Evolutionary conservation across 2,329 filamentous ascomycete species (phyloP).

Genomic region (Arthrobotrys sphaeroides): DNA sequence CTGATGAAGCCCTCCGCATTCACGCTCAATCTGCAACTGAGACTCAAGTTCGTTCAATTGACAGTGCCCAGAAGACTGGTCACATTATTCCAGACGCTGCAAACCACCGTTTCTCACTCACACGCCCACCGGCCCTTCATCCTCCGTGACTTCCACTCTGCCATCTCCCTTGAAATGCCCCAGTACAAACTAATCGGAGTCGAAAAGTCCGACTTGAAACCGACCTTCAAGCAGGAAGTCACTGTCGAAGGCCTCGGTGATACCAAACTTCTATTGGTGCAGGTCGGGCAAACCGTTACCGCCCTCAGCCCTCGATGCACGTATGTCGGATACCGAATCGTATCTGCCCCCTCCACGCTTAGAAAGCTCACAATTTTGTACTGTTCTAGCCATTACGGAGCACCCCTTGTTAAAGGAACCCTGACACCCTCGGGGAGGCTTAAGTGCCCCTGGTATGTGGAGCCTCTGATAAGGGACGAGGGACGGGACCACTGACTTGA

Average conservation of each 20-base stretch:
- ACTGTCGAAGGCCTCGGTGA: slow-evolving; percentile 89
- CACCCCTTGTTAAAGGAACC: slow-evolving; percentile 85
- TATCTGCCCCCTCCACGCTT: neutral
- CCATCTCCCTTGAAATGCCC: slow-evolving; percentile 10
- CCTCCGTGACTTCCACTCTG: neutral
- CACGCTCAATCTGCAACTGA: neutral
- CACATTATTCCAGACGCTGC: too few species aligned
- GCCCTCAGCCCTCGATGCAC: slow-evolving; percentile 84
- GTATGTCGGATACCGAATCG: slow-evolving; percentile 43
- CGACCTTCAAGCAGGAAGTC: slow-evolving; percentile 84
- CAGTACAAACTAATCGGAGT: slow-evolving; percentile 70
- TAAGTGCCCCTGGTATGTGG: slow-evolving; percentile 93
- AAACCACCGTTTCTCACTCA: neutral
- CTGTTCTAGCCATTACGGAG: slow-evolving; percentile 80
- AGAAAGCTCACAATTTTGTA: neutral
- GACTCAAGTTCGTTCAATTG: neutral
- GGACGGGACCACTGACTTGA: neutral
- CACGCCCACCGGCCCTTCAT: neutral
- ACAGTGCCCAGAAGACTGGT: neutral
- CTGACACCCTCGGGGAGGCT: slow-evolving; percentile 81
- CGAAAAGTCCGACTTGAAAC: slow-evolving; percentile 75
- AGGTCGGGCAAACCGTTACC: slow-evolving; percentile 77
- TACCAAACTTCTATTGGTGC: slow-evolving; percentile 86
- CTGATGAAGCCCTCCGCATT: too few species aligned
- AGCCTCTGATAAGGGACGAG: neutral